These are phyloP conservation scores for Penicillium palitans DNA, from an alignment of 2,329 filamentous ascomycete species.

Conservation along the genomic window DNA sequence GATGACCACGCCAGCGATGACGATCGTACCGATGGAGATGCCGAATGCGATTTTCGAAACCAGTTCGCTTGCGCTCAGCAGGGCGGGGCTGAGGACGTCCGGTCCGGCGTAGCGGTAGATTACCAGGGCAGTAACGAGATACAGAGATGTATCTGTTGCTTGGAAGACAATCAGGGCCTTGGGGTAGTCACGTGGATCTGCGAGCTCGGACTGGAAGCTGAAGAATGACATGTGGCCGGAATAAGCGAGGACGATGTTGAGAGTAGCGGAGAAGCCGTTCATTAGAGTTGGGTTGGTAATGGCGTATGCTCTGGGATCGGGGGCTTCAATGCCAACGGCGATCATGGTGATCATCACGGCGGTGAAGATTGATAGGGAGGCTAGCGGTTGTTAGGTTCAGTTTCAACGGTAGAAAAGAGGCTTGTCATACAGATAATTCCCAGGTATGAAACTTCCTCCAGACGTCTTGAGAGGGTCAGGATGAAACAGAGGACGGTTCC, in stretches of 20 bases:
- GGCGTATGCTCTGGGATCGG: conserved; percentile 1
- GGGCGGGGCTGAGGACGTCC: conserved; percentile 64
- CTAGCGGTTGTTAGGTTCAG: conserved; percentile 29
- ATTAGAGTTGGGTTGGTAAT: not conserved
- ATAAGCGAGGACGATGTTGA: not conserved
- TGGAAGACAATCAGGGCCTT: conserved; percentile 65
- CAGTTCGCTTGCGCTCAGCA: conserved; percentile 58
- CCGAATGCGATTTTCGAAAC: conserved; percentile 67
- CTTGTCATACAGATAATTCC: not conserved
- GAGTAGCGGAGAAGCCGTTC: not conserved
- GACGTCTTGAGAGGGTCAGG: conserved; percentile 61
- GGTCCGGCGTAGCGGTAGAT: conserved; percentile 67
- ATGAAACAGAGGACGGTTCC: conserved; percentile 60
- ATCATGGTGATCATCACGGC: conserved; percentile 68
- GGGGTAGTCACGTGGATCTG: conserved; percentile 58
- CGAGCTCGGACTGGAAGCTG: conserved; percentile 64
- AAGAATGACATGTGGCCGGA: conserved; percentile 63
- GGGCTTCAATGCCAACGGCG: conserved; percentile 56
- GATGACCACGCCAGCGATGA: conserved; percentile 69
- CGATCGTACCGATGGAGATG: conserved; percentile 67
- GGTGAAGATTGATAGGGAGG: conserved; percentile 62
- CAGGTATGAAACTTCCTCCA: conserved; percentile 52
- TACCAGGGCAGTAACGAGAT: conserved; percentile 65
- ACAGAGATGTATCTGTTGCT: conserved; percentile 59
- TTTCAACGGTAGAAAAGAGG: not conserved